Base-by-base conservation (phyloP, 306 rosid species). In the Heteromeles arbutifolia region DNA sequence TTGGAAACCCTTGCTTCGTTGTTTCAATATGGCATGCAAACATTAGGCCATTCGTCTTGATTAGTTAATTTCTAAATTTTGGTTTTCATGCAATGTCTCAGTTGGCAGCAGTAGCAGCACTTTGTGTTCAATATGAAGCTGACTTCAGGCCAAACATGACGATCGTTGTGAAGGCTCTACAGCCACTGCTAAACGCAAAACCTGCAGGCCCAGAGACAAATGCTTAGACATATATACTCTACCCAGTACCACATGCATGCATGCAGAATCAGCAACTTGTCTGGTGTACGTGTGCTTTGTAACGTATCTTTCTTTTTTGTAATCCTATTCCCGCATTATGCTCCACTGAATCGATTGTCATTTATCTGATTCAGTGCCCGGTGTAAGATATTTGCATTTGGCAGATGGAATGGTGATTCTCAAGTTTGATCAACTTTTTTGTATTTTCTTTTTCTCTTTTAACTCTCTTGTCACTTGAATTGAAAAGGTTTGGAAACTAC, bases 41-140 rank as follows among this genome's bases (percentile, higher is more conserved):
- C 54, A 2, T 48, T 17, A 17, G 54, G 54, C 54, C 17, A 17
- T 48, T 43, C 8, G 6, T 1, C 54, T 48, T 48, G 54, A 48
- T 5, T 4, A 15, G 54, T 48, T 48, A 15, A 0, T 31, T 31
- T 64, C 11, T 31, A 8, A 64, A 8, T 22, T 17, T 18, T 31
- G 3, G 58, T 15, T 78, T 85, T 77, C 65, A 66, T 69, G 9
- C 61, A 66, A 67, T 67, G 77, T 77, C 77, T 34, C 82, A 95
- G 98, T 89, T 95, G 89, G 98, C 98, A 69, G 98, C 98, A 24
- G 98, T 95, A 43, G 97, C 98, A 82, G 98, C 98, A 71, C 86
- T 95, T 41, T 95, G 98, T 83, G 98, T 95, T 75, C 98, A 95
- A 58, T 95, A 95, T 74, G 98, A 95, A 81, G 97, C 97, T n/a